A percentile compares a stretch with the other conserved stretches of the same genome.
These are phyloP conservation scores for Beauveria brongniartii DNA, from an alignment of 2,329 filamentous ascomycete species.

Conservation along the genomic window DNA sequence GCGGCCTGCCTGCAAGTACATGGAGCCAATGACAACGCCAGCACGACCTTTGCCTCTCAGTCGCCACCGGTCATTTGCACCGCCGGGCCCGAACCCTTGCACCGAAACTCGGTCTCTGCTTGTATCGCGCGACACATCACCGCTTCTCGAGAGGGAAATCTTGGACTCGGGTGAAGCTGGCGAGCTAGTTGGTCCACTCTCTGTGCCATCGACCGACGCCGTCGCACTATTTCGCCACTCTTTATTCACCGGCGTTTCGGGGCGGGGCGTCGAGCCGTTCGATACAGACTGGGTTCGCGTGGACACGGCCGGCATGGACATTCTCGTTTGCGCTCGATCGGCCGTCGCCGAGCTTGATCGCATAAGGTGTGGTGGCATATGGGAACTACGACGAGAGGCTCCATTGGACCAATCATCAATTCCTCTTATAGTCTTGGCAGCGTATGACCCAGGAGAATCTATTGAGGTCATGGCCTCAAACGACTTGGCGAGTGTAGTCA, in stretches of 20 bases:
- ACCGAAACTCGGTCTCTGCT: conserved; percentile 52
- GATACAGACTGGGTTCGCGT: conserved; percentile 35
- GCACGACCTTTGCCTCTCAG: conserved; percentile 75
- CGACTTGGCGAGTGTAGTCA: conserved; percentile 65
- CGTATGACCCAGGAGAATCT: conserved; percentile 60
- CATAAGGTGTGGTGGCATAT: conserved; percentile 33
- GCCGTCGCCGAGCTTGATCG: conserved; percentile 48
- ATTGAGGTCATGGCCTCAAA: conserved; percentile 67
- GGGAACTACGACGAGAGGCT: conserved; percentile 45
- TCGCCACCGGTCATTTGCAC: conserved; percentile 67
- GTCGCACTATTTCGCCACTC: conserved; percentile 37
- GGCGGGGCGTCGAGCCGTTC: conserved; percentile 36
- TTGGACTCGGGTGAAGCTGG: conserved; percentile 35
- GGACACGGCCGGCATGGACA: conserved; percentile 72
- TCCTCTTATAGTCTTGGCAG: conserved; percentile 33
- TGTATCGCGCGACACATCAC: conserved; percentile 40
- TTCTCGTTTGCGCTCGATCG: conserved; percentile 58
- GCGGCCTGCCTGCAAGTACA: conserved; percentile 82
- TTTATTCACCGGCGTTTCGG: conserved; percentile 41
- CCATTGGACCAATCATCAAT: conserved; percentile 31
- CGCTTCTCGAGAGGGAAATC: conserved; percentile 28
- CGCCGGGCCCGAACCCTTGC: conserved; percentile 63
- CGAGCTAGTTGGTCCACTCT: conserved; percentile 26
- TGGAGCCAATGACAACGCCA: conserved; percentile 70
- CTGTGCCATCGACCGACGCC: conserved; percentile 41